phyloP scores from a whole-genome alignment of 2,329 filamentous ascomycete species.

The Nothophaeocryptopus gaeumannii region DNA sequence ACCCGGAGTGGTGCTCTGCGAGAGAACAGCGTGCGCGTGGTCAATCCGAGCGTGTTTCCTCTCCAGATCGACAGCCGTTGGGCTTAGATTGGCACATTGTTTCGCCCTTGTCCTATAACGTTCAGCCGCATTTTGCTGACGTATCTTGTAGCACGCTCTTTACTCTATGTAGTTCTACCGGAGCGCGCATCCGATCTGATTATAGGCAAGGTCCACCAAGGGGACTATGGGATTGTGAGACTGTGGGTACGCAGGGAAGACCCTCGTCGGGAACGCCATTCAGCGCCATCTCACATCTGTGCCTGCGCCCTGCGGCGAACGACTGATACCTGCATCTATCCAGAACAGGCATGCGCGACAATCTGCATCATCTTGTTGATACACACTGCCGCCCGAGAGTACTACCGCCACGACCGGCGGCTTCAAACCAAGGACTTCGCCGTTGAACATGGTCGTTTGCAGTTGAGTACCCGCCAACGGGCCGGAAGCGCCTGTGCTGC shows the following conservation, averaged over 20 bases:
- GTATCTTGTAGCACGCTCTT: constrained; percentile 1
- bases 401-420: neutral
- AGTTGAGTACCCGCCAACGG: neutral
- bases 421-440: neutral
- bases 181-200: constrained; percentile 4
- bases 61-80: neutral
- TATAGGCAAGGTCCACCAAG: neutral
- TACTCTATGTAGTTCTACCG: too few species aligned
- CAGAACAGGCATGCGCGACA: neutral
- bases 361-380: neutral
- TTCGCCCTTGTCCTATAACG: neutral
- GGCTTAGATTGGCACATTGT: neutral
- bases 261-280: neutral
- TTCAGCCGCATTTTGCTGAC: constrained; percentile 10
- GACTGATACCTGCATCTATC: too few species aligned
- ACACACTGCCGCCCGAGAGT: neutral
- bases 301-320: neutral
- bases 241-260: neutral
- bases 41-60: neutral
- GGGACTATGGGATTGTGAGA: too few species aligned
- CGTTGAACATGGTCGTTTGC: neutral
- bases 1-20: neutral
- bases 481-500: constrained; percentile 5
- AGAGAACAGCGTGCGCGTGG: neutral
- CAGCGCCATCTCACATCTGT: constrained; percentile 3